A percentile compares a stretch with the other conserved stretches of the same genome.
Conservation (phyloP, 2,329 filamentous ascomycete genomes). For the Penicillium griseofulvum region DNA sequence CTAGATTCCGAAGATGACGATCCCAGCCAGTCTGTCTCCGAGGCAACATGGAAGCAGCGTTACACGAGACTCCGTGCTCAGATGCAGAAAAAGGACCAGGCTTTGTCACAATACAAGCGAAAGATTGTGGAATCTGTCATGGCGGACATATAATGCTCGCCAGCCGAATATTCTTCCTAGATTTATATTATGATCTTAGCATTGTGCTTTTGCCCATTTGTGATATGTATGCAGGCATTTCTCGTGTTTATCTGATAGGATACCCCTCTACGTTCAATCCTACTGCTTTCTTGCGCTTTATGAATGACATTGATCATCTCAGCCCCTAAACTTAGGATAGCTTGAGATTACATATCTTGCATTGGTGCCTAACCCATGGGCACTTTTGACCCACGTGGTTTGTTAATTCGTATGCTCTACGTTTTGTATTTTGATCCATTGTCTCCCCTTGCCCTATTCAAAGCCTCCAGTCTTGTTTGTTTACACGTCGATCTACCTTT, state of each 20-base stretch:
- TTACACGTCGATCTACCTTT: no score
- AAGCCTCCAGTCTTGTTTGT: no score
- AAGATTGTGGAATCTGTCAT: conserved; percentile 46
- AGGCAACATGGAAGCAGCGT: conserved; percentile 41
- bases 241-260: not conserved
- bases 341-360: no score
- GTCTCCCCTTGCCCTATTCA: no score
- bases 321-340: not conserved
- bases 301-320: not conserved
- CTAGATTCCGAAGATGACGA: conserved; percentile 31
- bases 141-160: conserved; percentile 34
- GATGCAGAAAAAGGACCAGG: conserved; percentile 39
- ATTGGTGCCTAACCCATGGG: no score
- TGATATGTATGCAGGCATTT: not conserved
- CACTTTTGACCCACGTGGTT: no score
- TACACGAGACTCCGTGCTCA: conserved; percentile 39
- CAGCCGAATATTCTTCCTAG: not conserved
- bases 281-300: not conserved
- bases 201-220: not conserved
- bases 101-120: conserved; percentile 41
- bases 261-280: conserved; percentile 4
- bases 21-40: conserved; percentile 20
- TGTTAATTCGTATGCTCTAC: no score
- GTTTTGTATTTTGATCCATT: no score
- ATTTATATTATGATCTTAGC: not conserved